Conservation (phyloP, 768 basidiomycete genomes). For the Termitomyces sp. region DNA sequence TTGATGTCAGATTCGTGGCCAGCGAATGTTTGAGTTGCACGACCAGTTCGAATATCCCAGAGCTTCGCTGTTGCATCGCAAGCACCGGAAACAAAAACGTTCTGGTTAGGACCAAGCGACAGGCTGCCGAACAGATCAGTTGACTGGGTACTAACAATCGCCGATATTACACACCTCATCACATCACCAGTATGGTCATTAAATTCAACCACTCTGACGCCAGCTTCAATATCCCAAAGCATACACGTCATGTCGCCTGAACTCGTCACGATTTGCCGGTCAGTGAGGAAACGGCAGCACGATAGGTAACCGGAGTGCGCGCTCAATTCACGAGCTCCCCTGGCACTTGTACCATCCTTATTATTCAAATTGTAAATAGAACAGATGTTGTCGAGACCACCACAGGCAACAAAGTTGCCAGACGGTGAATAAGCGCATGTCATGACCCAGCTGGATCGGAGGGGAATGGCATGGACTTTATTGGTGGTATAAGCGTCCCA, state of each 20-base stretch:
- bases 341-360: conserved; percentile 70
- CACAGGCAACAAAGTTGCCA: conserved; percentile 96
- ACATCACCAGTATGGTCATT: conserved; percentile 99
- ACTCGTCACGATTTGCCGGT: conserved; percentile 95
- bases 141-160: conserved; percentile 8
- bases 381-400: conserved; percentile 98
- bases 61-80: conserved; percentile 98
- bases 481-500: conserved; percentile 99
- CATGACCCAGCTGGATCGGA: conserved; percentile 99
- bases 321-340: conserved; percentile 91
- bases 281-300: conserved; percentile 98
- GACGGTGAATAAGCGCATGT: conserved; percentile 98
- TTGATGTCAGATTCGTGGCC: conserved; percentile 99
- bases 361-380: conserved; percentile 95
- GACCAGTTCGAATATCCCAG: conserved; percentile 98
- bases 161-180: conserved; percentile 73
- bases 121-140: conserved; percentile 45
- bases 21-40: conserved; percentile 97
- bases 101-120: conserved; percentile 91
- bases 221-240: conserved; percentile 99
- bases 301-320: conserved; percentile 97
- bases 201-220: conserved; percentile 96
- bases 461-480: conserved; percentile 98
- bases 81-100: conserved; percentile 96
- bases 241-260: conserved; percentile 99